phyloP scores from a whole-genome alignment of 2,329 filamentous ascomycete genomes.

The Fusarium agapanthi region DNA sequence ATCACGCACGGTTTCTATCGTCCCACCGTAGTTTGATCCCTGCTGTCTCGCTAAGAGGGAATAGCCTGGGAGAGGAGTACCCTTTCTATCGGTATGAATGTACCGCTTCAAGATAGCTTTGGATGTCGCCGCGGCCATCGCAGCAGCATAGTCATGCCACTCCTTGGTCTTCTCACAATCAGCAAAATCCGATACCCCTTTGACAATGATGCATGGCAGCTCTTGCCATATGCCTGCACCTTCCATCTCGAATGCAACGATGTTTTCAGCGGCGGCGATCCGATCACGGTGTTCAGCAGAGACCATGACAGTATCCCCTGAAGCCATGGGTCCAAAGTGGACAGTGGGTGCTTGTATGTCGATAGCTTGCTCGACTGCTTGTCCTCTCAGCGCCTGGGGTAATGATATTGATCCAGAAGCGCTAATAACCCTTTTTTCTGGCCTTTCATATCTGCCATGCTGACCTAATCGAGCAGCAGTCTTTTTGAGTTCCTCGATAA shows the following conservation, averaged over 20 bases:
- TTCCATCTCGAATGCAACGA: conserved; percentile 47
- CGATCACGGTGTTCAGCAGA: conserved; percentile 46
- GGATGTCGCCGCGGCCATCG: neutral
- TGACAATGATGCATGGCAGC: conserved; percentile 50
- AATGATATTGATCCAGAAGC: fast-evolving
- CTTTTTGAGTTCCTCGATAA: neutral
- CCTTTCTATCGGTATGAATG: neutral
- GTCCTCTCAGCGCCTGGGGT: neutral
- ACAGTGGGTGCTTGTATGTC: neutral
- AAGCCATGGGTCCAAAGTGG: conserved; percentile 41
- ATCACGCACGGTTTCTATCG: neutral
- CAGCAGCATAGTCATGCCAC: conserved; percentile 7
- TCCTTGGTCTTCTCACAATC: neutral
- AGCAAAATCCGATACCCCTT: conserved; percentile 17
- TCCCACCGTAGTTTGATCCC: neutral
- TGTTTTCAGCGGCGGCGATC: conserved; percentile 27
- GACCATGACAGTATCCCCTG: conserved; percentile 51
- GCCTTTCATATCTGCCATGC: neutral
- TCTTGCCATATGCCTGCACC: conserved; percentile 45
- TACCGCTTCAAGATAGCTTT: neutral
- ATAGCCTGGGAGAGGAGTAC: fast-evolving
- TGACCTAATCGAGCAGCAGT: neutral
- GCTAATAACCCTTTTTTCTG: fast-evolving
- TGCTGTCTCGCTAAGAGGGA: neutral
- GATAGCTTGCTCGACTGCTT: fast-evolving